Evolutionary conservation across 768 basidiomycete species (phyloP).

Genomic region (Termitomyces sp.): DNA sequence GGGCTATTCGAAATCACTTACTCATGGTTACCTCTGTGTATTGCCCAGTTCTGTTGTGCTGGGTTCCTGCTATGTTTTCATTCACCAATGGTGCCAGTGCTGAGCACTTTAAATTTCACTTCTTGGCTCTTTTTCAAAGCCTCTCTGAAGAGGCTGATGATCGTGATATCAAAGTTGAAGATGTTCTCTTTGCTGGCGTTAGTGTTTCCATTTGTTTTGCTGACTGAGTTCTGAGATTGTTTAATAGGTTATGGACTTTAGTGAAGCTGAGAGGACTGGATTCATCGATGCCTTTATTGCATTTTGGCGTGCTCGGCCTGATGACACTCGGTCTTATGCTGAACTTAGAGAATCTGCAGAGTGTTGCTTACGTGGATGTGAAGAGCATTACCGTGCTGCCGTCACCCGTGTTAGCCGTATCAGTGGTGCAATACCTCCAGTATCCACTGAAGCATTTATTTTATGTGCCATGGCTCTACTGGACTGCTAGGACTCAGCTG

Average conservation of each 20-base stretch:
- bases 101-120: conserved; percentile 31
- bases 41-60: conserved; percentile 25
- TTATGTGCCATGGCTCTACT: conserved; percentile 17
- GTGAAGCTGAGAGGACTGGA: conserved; percentile 9
- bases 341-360: conserved; percentile 23
- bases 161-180: neutral
- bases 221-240: neutral
- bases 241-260: conserved; percentile 14
- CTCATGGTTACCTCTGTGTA: conserved; percentile 33
- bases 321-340: conserved; percentile 13
- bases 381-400: conserved; percentile 27
- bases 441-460: conserved; percentile 12
- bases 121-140: conserved; percentile 27
- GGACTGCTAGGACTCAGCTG: neutral
- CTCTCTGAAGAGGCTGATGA: conserved; percentile 23
- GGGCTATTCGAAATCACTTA: conserved; percentile 24
- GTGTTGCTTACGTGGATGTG: conserved; percentile 22
- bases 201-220: neutral
- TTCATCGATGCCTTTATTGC: neutral
- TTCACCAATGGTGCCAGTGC: conserved; percentile 33
- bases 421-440: conserved; percentile 21
- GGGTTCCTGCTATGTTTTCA: conserved; percentile 33
- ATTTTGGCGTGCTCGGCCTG: conserved; percentile 15
- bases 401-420: conserved; percentile 27
- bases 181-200: conserved; percentile 9